phyloP scores from a whole-genome alignment of 2,329 filamentous ascomycete genomes.

The Cryphonectria naterciae region DNA sequence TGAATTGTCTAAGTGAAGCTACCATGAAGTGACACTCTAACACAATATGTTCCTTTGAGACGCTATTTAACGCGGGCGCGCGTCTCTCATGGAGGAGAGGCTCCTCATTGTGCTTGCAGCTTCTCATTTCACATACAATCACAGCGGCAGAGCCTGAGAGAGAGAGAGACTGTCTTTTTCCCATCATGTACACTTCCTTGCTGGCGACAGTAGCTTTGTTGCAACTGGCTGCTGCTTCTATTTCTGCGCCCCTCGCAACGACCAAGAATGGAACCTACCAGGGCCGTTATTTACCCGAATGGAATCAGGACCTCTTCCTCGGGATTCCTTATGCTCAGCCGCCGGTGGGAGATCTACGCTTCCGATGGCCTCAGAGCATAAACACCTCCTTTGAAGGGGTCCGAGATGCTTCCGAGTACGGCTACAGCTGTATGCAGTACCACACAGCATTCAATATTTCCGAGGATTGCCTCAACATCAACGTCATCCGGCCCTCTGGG shows the following conservation, averaged over 20 bases:
- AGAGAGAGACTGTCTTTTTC: background rate
- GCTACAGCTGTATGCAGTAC: constrained; percentile 53
- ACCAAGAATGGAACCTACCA: constrained; percentile 41
- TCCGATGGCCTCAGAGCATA: constrained; percentile 42
- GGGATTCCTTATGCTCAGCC: constrained; percentile 47
- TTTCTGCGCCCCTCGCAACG: constrained; percentile 24
- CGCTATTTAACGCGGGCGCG: background rate
- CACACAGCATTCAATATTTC: constrained; percentile 46
- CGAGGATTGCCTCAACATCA: constrained; percentile 53
- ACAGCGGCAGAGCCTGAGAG: background rate
- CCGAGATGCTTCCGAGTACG: constrained; percentile 47
- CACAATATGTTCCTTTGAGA: background rate
- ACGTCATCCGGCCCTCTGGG: constrained; percentile 47
- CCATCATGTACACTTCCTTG: constrained; percentile 21
- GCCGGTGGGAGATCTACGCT: constrained; percentile 42
- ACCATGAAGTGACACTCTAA: background rate
- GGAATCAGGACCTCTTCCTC: constrained; percentile 47
- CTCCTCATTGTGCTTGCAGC: background rate
- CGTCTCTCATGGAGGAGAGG: background rate
- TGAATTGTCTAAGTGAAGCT: background rate
- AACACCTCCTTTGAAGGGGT: constrained; percentile 44
- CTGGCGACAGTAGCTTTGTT: constrained; percentile 15
- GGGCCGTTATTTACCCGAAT: constrained; percentile 39
- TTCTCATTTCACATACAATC: background rate
- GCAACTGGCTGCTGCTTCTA: constrained; percentile 6